Conservation (phyloP, 2,329 filamentous ascomycete genomes). For the Arthrobotrys sphaeroides region DNA sequence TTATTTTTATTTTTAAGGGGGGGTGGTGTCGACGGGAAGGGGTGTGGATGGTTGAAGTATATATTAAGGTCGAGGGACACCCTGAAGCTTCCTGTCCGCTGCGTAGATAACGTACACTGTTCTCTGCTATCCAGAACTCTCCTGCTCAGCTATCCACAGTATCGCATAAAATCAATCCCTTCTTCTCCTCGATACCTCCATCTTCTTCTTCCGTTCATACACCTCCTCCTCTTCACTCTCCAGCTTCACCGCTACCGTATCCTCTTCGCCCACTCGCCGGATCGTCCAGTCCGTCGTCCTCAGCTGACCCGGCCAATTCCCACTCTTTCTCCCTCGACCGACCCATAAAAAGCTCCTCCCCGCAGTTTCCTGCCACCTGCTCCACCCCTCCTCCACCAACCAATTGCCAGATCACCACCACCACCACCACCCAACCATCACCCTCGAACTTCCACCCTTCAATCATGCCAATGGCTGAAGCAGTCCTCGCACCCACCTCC, state of each 20-base stretch:
- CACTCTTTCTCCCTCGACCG: constrained; percentile 30
- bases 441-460: neutral
- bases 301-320: constrained; percentile 42
- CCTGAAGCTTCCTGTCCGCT: neutral
- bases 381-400: neutral
- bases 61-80: constrained; percentile 16
- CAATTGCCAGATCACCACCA: neutral
- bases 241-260: neutral
- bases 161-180: neutral
- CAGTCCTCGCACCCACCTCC: constrained; percentile 27
- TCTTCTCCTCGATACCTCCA: neutral
- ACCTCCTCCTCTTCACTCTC: neutral
- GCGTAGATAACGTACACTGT: too few relatives aligned
- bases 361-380: neutral
- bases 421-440: neutral
- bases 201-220: too few relatives aligned
- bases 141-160: neutral
- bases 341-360: neutral
- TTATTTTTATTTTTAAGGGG: neutral
- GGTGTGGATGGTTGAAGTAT: constrained; percentile 2
- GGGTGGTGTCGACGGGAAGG: neutral
- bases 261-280: constrained; percentile 26
- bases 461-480: constrained; percentile 49
- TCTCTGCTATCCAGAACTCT: too few relatives aligned
- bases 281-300: constrained; percentile 7